Percentiles rank a stretch among this genome's conserved stretches.
phyloP scores from a whole-genome alignment of 768 basidiomycete species.

The Mrakia blollopis region DNA sequence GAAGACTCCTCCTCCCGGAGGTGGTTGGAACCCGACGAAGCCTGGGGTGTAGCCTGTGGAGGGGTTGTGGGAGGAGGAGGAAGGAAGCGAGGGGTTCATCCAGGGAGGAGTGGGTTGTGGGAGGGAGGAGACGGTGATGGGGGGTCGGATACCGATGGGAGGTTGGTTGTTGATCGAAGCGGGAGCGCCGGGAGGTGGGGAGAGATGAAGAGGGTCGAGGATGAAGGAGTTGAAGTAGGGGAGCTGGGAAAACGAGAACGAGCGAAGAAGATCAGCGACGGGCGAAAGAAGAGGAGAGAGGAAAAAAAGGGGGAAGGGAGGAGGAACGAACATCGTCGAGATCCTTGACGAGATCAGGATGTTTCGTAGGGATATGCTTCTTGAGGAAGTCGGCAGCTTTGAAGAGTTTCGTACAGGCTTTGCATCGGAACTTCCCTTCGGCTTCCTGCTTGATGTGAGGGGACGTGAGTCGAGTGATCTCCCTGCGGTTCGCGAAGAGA shows the following conservation, averaged over 20 bases:
- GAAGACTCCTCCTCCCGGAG: slow-evolving; percentile 13
- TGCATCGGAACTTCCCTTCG: slow-evolving; percentile 94
- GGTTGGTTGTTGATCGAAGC: slow-evolving; percentile 43
- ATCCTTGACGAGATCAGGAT: slow-evolving; percentile 66
- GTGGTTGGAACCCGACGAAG: slow-evolving; percentile 26
- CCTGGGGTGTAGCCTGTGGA: slow-evolving; percentile 28
- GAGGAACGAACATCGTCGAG: slow-evolving; percentile 68
- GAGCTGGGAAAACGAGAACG: slow-evolving; percentile 51
- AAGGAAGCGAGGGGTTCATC: slow-evolving; percentile 23
- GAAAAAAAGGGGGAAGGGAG: background rate
- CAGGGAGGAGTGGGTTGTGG: slow-evolving; percentile 56
- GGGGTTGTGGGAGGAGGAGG: background rate
- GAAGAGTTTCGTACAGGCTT: slow-evolving; percentile 90
- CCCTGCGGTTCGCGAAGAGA: slow-evolving; percentile 50
- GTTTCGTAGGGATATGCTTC: slow-evolving; percentile 95
- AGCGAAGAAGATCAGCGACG: slow-evolving; percentile 26
- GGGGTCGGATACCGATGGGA: slow-evolving; percentile 53
- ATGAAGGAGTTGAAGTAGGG: slow-evolving; percentile 94
- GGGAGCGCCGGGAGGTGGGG: slow-evolving; percentile 37
- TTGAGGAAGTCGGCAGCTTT: slow-evolving; percentile 94
- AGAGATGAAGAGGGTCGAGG: slow-evolving; percentile 85
- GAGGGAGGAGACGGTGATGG: slow-evolving; percentile 30
- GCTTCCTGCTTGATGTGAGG: slow-evolving; percentile 89
- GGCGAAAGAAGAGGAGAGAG: background rate
- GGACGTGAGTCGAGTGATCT: slow-evolving; percentile 70